A percentile compares a stretch with the other conserved stretches of the same genome.
These are phyloP conservation scores for Russula vinacea DNA, from an alignment of 768 basidiomycete species.

Conservation along the genomic window DNA sequence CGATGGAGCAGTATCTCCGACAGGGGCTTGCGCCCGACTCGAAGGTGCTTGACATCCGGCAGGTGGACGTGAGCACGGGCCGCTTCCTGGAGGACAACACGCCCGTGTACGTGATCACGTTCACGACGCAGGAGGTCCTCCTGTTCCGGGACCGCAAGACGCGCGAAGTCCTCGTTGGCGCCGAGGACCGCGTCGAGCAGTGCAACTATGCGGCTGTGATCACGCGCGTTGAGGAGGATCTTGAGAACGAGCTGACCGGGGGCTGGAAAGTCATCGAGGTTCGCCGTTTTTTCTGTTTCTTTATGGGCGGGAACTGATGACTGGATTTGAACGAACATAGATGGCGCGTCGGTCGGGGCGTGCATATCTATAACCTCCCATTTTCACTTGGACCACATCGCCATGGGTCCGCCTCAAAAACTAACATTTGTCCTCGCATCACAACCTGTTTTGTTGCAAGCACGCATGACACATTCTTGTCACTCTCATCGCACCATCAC, in stretches of 20 bases:
- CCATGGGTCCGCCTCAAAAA: neutral
- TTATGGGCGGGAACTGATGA: slow-evolving; percentile 13
- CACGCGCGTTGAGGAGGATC: slow-evolving; percentile 82
- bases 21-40: slow-evolving; percentile 91
- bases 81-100: slow-evolving; percentile 88
- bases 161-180: slow-evolving; percentile 80
- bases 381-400: neutral
- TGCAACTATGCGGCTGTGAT: slow-evolving; percentile 90
- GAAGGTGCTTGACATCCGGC: slow-evolving; percentile 93
- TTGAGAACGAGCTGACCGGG: slow-evolving; percentile 89
- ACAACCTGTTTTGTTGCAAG: slow-evolving; percentile 21
- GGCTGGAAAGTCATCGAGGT: slow-evolving; percentile 99
- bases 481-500: slow-evolving; percentile 13
- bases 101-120: slow-evolving; percentile 88
- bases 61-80: slow-evolving; percentile 89
- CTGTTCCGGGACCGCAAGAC: slow-evolving; percentile 89
- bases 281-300: slow-evolving; percentile 31
- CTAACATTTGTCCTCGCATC: slow-evolving; percentile 10
- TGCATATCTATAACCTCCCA: slow-evolving; percentile 43
- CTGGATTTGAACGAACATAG: slow-evolving; percentile 33
- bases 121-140: slow-evolving; percentile 90
- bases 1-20: slow-evolving; percentile 88
- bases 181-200: slow-evolving; percentile 88
- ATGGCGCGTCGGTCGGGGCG: slow-evolving; percentile 53
- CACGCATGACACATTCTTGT: slow-evolving; percentile 5